Evolutionary conservation across 257 asterid genomes (phyloP).

Genomic region (Nicotiana undulata): DNA sequence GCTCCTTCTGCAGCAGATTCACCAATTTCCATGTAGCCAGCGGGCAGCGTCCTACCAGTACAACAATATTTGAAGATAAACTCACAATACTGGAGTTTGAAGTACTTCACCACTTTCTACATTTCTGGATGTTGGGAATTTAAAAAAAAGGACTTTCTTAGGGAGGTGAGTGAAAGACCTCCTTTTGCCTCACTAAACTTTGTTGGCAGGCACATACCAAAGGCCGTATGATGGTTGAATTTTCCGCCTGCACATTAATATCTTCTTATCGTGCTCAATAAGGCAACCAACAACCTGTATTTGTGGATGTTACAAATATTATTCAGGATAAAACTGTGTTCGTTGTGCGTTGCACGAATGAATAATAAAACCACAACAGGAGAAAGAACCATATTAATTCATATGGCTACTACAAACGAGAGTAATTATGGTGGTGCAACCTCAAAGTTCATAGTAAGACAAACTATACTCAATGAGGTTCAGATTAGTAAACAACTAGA

Average conservation of each 20-base stretch:
- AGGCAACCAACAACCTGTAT: constrained; percentile 92
- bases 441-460: neutral
- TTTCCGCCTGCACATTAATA: constrained; percentile 77
- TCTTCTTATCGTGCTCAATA: constrained; percentile 85
- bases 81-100: neutral
- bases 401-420: neutral
- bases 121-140: neutral
- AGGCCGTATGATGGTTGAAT: constrained; percentile 92
- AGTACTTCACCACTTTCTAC: neutral
- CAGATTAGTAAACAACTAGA: neutral
- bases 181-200: neutral
- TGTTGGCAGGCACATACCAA: constrained; percentile 49
- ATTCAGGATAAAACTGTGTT: neutral
- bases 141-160: neutral
- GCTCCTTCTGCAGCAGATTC: constrained; percentile 95
- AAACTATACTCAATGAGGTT: neutral
- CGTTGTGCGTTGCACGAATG: neutral
- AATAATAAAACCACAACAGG: neutral
- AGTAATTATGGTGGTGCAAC: neutral
- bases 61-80: constrained; percentile 1
- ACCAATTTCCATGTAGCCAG: constrained; percentile 96
- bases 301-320: neutral
- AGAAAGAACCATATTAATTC: neutral
- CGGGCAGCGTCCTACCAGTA: constrained; percentile 85
- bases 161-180: neutral